phyloP scores from a whole-genome alignment of 1,284 basidiomycete genomes.

The Taiwanofungus camphoratus region DNA sequence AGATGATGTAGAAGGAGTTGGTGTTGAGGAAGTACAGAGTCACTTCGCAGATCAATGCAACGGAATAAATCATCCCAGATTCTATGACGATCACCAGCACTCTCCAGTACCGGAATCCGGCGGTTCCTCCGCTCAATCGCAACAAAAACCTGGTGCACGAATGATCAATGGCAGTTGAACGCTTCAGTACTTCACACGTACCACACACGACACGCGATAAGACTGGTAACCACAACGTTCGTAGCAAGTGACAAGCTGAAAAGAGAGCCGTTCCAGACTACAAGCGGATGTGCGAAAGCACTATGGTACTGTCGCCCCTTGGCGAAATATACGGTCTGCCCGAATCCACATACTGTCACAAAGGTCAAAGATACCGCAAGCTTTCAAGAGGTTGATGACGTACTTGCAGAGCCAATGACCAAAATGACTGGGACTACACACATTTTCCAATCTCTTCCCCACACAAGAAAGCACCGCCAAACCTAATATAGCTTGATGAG shows the following conservation, averaged over 20 bases:
- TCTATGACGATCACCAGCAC: slow-evolving; percentile 34
- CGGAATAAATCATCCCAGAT: slow-evolving; percentile 35
- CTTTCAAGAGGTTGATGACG: slow-evolving; percentile 2
- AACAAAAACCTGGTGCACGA: slow-evolving; percentile 24
- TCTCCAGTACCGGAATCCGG: slow-evolving; percentile 27
- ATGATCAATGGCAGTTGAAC: background rate
- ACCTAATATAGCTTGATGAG: slow-evolving; percentile 19
- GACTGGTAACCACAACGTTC: slow-evolving; percentile 30
- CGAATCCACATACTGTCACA: slow-evolving; percentile 30
- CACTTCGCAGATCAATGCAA: slow-evolving; percentile 33
- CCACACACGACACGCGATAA: slow-evolving; percentile 34
- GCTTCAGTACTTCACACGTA: slow-evolving; percentile 11
- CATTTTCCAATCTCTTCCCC: slow-evolving; percentile 30
- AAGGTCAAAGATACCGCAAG: background rate
- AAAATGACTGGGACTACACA: slow-evolving; percentile 28
- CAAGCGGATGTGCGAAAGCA: slow-evolving; percentile 27
- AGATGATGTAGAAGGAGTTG: slow-evolving; percentile 37
- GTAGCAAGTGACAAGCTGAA: slow-evolving; percentile 35
- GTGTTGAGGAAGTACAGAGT: slow-evolving; percentile 32
- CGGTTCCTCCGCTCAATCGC: slow-evolving; percentile 15
- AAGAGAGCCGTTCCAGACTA: slow-evolving; percentile 33
- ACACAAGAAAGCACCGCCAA: slow-evolving; percentile 35
- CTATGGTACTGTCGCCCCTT: slow-evolving; percentile 28
- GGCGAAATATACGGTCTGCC: slow-evolving; percentile 32
- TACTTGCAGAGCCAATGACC: slow-evolving; percentile 31